phyloP scores from a whole-genome alignment of 192 early-diverging fungal species.

The Umbelopsis isabellina region DNA sequence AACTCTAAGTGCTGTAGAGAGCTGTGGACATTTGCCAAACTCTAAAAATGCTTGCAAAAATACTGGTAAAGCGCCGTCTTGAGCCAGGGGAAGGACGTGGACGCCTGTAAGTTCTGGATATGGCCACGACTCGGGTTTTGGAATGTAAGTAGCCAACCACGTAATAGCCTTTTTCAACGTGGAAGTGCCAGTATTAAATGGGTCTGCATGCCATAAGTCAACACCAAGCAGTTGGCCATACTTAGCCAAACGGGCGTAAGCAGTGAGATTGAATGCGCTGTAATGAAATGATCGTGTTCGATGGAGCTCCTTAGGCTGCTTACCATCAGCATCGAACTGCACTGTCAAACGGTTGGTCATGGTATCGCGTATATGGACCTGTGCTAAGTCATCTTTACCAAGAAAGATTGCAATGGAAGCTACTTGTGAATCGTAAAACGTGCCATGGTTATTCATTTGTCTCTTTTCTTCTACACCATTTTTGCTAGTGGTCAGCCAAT shows the following conservation, averaged over 20 bases:
- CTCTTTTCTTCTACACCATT: not conserved
- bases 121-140: not conserved
- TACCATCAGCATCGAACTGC: constrained; percentile 4
- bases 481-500: not conserved
- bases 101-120: constrained; percentile 8
- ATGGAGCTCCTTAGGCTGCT: constrained; percentile 4
- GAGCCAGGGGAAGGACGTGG: not conserved
- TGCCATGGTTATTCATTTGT: constrained; percentile 21
- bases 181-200: not conserved
- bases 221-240: constrained; percentile 3
- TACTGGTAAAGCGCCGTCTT: constrained; percentile 7
- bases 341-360: not conserved
- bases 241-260: not conserved
- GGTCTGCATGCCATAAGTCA: constrained; percentile 17
- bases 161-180: not conserved
- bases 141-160: not conserved
- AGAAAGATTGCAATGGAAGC: not conserved
- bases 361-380: not conserved
- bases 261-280: constrained; percentile 12
- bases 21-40: not conserved
- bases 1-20: not conserved
- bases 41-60: constrained; percentile 8
- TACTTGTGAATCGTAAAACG: constrained; percentile 21
- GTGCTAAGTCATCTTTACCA: constrained; percentile 2
- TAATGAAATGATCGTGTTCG: constrained; percentile 20